Conservation (phyloP, 768 basidiomycete genomes). For the Cyathus striatus region DNA sequence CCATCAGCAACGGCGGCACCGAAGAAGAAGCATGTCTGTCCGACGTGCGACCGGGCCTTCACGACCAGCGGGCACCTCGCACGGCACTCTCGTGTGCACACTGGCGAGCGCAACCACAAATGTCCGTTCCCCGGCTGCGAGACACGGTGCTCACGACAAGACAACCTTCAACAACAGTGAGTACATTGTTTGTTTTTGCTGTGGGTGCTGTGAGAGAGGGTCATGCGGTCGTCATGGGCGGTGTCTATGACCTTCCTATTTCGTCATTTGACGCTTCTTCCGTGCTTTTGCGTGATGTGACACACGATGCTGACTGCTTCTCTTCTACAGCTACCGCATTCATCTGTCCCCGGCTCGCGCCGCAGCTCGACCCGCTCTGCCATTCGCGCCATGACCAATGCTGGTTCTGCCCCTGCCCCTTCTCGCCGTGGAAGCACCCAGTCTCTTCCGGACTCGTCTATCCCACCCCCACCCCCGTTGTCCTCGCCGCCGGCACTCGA, state of each 20-base stretch:
- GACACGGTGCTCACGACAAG: slow-evolving; percentile 84
- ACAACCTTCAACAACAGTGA: slow-evolving; percentile 71
- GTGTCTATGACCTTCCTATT: too few relatives aligned
- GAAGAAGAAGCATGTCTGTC: slow-evolving; percentile 61
- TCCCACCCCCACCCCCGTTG: slow-evolving; percentile 29
- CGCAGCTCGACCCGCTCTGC: slow-evolving; percentile 62
- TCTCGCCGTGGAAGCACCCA: slow-evolving; percentile 5
- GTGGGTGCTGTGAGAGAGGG: too few relatives aligned
- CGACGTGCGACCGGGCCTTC: slow-evolving; percentile 71
- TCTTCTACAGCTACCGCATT: slow-evolving; percentile 59
- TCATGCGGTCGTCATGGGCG: too few relatives aligned
- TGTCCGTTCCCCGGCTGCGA: slow-evolving; percentile 96
- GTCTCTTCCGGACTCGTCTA: slow-evolving; percentile 26
- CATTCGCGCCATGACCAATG: slow-evolving; percentile 31
- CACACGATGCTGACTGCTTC: not conserved
- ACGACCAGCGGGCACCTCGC: slow-evolving; percentile 89
- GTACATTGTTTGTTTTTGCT: slow-evolving; percentile 17
- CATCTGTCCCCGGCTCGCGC: slow-evolving; percentile 75
- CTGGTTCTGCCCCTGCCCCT: slow-evolving; percentile 20
- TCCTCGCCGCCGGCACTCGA: too few relatives aligned
- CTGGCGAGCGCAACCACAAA: slow-evolving; percentile 87
- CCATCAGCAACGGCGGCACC: slow-evolving; percentile 10
- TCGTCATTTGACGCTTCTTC: too few relatives aligned
- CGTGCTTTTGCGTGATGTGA: not conserved
- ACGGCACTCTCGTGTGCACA: slow-evolving; percentile 85